Percentiles rank a stretch among this genome's conserved stretches.
These are phyloP conservation scores for Breynia disticha DNA, from an alignment of 441 rosid genomes.

Conservation along the genomic window DNA sequence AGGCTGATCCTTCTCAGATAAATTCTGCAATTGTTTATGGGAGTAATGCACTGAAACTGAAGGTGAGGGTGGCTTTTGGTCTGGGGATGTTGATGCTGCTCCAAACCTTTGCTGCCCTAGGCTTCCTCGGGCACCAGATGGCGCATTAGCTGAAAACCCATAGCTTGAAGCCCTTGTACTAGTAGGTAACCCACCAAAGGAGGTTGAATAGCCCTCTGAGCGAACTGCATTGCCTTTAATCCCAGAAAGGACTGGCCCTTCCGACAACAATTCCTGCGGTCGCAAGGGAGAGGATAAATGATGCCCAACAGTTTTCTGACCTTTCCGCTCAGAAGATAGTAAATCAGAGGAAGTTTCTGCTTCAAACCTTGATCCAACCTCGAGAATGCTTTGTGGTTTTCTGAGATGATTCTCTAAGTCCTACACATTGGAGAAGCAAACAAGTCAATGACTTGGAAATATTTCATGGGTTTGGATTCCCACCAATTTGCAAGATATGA, in stretches of 20 bases:
- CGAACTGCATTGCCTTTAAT: constrained; percentile 20
- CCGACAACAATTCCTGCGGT: constrained; percentile 27
- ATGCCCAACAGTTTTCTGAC: constrained; percentile 29
- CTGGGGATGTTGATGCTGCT: constrained; percentile 33
- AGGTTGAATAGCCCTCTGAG: constrained; percentile 46
- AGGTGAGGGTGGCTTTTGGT: constrained; percentile 34
- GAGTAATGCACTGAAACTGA: constrained; percentile 26
- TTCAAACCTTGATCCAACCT: constrained; percentile 35
- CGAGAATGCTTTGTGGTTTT: constrained; percentile 33
- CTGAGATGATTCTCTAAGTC: constrained; percentile 41
- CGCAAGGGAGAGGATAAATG: constrained; percentile 34
- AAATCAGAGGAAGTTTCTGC: constrained; percentile 36
- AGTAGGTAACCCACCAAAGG: constrained; percentile 28
- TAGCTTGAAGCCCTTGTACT: constrained; percentile 26
- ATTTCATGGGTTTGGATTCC: neutral
- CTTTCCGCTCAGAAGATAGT: constrained; percentile 49
- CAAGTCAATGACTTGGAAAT: constrained; percentile 1
- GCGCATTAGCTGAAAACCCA: constrained; percentile 25
- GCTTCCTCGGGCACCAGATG: constrained; percentile 18
- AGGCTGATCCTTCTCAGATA: constrained; percentile 39
- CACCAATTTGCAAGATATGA: neutral
- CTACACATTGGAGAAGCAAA: constrained; percentile 29
- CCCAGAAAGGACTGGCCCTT: constrained; percentile 24
- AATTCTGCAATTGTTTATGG: constrained; percentile 29
- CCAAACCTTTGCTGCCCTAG: constrained; percentile 32